Evolutionary conservation across 345 rosid genomes (phyloP), one percentile per base, ranked within the genome.

Genomic region (Excoecaria cochinchinensis): DNA sequence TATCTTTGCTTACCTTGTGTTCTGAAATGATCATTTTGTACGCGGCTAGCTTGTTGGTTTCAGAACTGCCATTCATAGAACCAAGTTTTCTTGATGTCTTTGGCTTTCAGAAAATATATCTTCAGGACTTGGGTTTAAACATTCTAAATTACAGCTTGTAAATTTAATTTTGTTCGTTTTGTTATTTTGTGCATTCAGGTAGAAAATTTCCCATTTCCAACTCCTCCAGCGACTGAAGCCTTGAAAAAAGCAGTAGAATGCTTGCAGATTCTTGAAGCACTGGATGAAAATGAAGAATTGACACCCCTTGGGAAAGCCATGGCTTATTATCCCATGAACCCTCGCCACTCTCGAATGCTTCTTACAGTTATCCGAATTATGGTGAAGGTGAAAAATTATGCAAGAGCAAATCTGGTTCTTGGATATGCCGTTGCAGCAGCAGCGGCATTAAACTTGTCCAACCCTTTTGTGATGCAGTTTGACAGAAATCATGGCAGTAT

Each of bases 281-380:
- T 94, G 12, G 90, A 90, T 77, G 50, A 71, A 81, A 76, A 70
- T 14, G 94, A 91, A 76, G 81, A 80, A 76, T 75, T 94, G 85
- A 94, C 95, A 19, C 55, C 92, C 47, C 74, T 92, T 66, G 98
- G 98, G 48, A 94, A 82, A 74, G 94, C 95, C 67, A 92, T 94
- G 97, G 89, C 95, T 78, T 81, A 80, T 78, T 94, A 86, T 76
- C 97, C 98, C 15, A 87, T 94, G 93, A 89, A 89, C 78, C 98
- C 98, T 69, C 93, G 92, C 36, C 97, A 90, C 80, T 92, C 98
- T 65, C 84, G 97, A 67, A 92, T 94, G 97, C 92, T 92, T 70
- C 94, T 94, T 39, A 87, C 97, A 24, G 87, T 85, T 79, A 87
- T 90, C 68, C 88, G 89, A 78, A 85, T 85, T 42, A 80, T 88